phyloP scores from a whole-genome alignment of 257 asterid species.

The Ilex aquifolium region DNA sequence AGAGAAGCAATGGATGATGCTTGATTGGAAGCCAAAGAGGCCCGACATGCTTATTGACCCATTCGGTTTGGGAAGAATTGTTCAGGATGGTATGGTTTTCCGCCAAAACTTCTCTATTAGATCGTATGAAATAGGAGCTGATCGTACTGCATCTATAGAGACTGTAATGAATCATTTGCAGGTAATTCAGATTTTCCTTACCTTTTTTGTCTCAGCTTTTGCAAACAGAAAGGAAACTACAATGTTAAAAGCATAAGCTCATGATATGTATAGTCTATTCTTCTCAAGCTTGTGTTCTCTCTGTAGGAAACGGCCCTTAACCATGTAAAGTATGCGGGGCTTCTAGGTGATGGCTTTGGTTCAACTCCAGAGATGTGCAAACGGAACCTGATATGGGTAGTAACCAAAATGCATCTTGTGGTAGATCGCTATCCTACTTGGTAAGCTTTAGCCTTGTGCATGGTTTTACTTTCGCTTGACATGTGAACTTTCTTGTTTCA shows the following conservation, averaged over 20 bases:
- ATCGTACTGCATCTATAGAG: conserved; percentile 91
- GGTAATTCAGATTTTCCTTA: conserved; percentile 30
- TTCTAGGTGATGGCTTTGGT: conserved; percentile 93
- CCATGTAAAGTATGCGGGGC: conserved; percentile 80
- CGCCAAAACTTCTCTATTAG: conserved; percentile 95
- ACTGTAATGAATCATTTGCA: conserved; percentile 96
- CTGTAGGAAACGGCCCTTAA: conserved; percentile 94
- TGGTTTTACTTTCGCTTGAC: not conserved
- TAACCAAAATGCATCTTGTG: conserved; percentile 83
- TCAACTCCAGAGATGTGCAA: conserved; percentile 97
- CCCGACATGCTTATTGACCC: conserved; percentile 78
- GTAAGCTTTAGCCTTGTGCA: conserved; percentile 34
- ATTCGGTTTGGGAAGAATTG: conserved; percentile 80
- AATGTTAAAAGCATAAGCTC: not conserved
- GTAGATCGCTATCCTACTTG: conserved; percentile 95
- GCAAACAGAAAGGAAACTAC: not conserved
- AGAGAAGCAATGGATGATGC: conserved; percentile 99
- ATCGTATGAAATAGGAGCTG: conserved; percentile 99
- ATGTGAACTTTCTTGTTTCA: not conserved
- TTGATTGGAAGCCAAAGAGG: conserved; percentile 97
- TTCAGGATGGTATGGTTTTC: conserved; percentile 76
- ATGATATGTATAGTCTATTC: no score
- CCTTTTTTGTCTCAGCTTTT: not conserved
- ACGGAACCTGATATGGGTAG: conserved; percentile 90
- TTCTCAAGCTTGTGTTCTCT: conserved; percentile 19